phyloP scores from a whole-genome alignment of 805 yeast genomes.

The Kockiozyma suomiensis region DNA sequence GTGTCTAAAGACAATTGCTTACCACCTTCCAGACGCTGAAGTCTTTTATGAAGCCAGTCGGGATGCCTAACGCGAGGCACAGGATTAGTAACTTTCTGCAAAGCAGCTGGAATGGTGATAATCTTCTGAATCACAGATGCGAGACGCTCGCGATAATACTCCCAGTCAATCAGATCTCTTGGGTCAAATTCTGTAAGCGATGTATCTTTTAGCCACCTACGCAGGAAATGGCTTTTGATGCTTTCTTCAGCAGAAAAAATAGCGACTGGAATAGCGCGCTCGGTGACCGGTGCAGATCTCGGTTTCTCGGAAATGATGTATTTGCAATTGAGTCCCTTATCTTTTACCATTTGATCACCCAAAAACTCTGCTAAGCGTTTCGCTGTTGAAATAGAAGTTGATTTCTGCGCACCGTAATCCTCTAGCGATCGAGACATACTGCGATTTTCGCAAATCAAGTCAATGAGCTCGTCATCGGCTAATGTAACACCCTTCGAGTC shows the following conservation, averaged over 20 bases:
- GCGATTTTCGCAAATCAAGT: conserved; percentile 92
- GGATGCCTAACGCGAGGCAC: conserved; percentile 95
- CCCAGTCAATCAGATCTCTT: conserved; percentile 89
- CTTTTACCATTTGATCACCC: conserved; percentile 95
- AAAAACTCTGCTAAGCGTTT: conserved; percentile 88
- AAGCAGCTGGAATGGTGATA: conserved; percentile 95
- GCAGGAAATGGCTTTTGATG: conserved; percentile 70
- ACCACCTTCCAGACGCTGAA: conserved; percentile 56
- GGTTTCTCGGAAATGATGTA: conserved; percentile 89
- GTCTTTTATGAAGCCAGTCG: conserved; percentile 77
- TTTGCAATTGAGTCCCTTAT: conserved; percentile 92
- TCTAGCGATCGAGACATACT: conserved; percentile 89
- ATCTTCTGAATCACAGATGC: conserved; percentile 93
- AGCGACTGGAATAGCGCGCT: conserved; percentile 94
- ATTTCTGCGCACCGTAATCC: conserved; percentile 87
- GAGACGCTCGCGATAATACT: conserved; percentile 82
- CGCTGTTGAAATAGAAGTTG: conserved; percentile 96
- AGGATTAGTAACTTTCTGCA: conserved; percentile 84
- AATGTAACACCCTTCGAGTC: conserved; percentile 83
- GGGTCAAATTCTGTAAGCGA: conserved; percentile 81
- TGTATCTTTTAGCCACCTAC: conserved; percentile 86
- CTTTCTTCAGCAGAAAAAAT: conserved; percentile 81
- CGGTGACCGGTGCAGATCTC: conserved; percentile 84
- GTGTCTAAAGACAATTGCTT: conserved; percentile 64
- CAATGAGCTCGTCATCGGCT: conserved; percentile 92